These are phyloP conservation scores for Neurospora sp. DNA, from an alignment of 2,329 filamentous ascomycete species.

Conservation along the genomic window DNA sequence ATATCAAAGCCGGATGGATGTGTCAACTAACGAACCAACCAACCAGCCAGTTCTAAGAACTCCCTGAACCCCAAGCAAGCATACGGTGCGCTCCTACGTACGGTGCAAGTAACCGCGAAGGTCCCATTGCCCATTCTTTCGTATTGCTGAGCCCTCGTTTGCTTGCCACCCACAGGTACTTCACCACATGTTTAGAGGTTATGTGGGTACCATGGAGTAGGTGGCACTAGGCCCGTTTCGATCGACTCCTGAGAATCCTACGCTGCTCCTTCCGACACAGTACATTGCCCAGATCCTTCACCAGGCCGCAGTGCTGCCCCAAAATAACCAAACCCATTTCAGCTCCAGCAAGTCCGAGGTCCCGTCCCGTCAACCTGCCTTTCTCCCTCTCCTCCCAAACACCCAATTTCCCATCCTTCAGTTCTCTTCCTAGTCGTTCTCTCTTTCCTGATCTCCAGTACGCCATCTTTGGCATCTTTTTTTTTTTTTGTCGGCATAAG, in stretches of 20 bases:
- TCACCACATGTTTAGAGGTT: not conserved
- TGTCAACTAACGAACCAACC: not conserved
- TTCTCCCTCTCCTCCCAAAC: not conserved
- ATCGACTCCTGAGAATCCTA: not conserved
- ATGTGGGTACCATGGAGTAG: not conserved
- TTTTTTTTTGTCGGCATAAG: not conserved
- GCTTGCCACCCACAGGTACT: not conserved
- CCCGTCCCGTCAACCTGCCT: not conserved
- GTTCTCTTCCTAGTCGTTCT: not conserved
- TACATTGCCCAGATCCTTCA: not conserved
- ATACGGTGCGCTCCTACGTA: not conserved
- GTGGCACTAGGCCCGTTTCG: not conserved
- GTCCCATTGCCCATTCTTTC: not conserved
- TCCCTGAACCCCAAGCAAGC: not conserved
- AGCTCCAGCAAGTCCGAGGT: not conserved
- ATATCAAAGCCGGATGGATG: not conserved
- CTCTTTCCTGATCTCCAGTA: not conserved
- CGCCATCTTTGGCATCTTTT: not conserved
- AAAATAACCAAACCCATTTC: not conserved
- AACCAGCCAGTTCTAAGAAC: not conserved
- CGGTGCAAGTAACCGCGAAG: not conserved
- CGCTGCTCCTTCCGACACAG: not conserved
- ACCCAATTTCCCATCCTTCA: not conserved
- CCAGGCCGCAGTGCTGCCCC: not conserved
- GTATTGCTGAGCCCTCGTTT: not conserved